A percentile compares a stretch with the other conserved stretches of the same genome.
Conservation (phyloP, 768 basidiomycete genomes). For the Hygrophoropsis aurantiaca region DNA sequence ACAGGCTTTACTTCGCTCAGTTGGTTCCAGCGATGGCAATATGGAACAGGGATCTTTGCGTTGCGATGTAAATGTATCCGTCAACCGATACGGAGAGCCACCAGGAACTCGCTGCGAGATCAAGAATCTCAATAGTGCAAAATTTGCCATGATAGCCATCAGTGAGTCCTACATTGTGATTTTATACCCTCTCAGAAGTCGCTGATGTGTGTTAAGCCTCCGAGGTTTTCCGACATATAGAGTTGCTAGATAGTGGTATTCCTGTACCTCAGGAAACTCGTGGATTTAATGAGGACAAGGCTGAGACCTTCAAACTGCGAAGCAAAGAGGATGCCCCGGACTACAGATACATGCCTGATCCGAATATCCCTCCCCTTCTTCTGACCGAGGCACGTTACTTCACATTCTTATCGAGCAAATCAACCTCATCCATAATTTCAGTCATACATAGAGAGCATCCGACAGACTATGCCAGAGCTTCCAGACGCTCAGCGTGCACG, state of each 20-base stretch:
- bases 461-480: constrained; percentile 66
- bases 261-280: constrained; percentile 82
- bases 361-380: constrained; percentile 79
- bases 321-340: constrained; percentile 94
- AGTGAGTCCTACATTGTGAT: constrained; percentile 43
- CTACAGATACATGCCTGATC: constrained; percentile 98
- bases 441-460: constrained; percentile 60
- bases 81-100: constrained; percentile 62
- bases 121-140: constrained; percentile 93
- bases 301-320: constrained; percentile 79
- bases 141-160: constrained; percentile 82
- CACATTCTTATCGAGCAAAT: neutral
- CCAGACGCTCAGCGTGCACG: constrained; percentile 63
- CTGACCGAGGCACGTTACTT: constrained; percentile 45
- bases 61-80: constrained; percentile 94
- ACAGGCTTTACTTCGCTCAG: constrained; percentile 75
- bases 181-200: neutral
- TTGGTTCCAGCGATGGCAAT: constrained; percentile 91
- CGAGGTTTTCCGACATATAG: constrained; percentile 80
- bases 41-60: constrained; percentile 99
- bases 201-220: constrained; percentile 46
- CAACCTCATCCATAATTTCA: no score
- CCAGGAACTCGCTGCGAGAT: constrained; percentile 90
- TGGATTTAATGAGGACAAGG: constrained; percentile 80
- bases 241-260: constrained; percentile 42